Evolutionary conservation across 2,329 filamentous ascomycete species (phyloP).

Genomic region (Cladosporium sphaerospermum): DNA sequence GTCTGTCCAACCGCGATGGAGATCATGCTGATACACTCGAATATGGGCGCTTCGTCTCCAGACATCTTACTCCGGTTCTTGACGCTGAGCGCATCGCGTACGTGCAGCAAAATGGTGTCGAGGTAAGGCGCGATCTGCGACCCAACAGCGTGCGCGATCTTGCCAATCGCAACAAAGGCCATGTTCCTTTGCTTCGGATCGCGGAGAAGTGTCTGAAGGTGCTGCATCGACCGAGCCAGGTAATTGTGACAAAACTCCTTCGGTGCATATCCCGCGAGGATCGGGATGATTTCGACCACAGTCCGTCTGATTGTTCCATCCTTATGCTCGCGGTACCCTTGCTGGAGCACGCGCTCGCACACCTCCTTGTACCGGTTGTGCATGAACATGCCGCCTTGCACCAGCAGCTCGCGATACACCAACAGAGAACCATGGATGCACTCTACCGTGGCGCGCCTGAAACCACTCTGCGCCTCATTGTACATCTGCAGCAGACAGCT

Average conservation of each 20-base stretch:
- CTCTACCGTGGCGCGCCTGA: conserved; percentile 76
- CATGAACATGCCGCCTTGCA: conserved; percentile 99
- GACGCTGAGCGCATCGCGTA: conserved; percentile 79
- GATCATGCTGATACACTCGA: conserved; percentile 95
- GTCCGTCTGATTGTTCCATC: conserved; percentile 84
- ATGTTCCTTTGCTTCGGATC: conserved; percentile 91
- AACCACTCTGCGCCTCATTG: conserved; percentile 71
- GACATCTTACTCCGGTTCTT: conserved; percentile 61
- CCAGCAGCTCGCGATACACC: conserved; percentile 83
- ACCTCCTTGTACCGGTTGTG: conserved; percentile 80
- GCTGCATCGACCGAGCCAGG: conserved; percentile 94
- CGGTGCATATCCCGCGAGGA: conserved; percentile 86
- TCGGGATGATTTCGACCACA: conserved; percentile 84
- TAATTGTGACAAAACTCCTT: conserved; percentile 82
- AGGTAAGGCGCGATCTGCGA: conserved; percentile 92
- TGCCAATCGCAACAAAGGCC: conserved; percentile 91
- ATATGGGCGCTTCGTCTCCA: conserved; percentile 66
- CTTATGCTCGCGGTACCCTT: conserved; percentile 81
- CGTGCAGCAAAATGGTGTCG: conserved; percentile 87
- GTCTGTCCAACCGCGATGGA: conserved; percentile 93
- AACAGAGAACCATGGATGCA: conserved; percentile 90
- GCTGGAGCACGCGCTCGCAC: conserved; percentile 75
- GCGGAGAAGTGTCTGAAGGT: conserved; percentile 87
- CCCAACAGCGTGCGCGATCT: conserved; percentile 92
- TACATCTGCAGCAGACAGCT: conserved; percentile 89